A percentile compares a stretch with the other conserved stretches of the same genome.
Conservation (phyloP, 2,329 filamentous ascomycete genomes). For the Thielaviopsis euricoi region DNA sequence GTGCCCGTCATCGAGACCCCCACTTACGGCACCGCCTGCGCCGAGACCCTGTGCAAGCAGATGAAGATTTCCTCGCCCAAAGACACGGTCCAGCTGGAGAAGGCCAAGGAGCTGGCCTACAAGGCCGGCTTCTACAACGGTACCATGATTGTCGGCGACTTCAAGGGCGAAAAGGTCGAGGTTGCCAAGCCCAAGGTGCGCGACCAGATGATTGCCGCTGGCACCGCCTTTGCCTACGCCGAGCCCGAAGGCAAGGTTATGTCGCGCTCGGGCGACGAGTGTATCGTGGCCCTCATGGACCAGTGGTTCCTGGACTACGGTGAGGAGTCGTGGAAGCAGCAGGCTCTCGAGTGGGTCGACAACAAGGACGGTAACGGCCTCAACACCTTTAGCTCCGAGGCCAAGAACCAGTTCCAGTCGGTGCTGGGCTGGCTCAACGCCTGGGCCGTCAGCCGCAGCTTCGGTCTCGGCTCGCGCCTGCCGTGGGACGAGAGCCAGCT, state of each 20-base stretch:
- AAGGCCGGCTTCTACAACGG: slow-evolving; percentile 97
- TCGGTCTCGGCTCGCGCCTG: slow-evolving; percentile 81
- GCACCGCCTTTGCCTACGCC: slow-evolving; percentile 76
- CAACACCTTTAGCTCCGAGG: slow-evolving; percentile 65
- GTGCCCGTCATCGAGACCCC: slow-evolving; percentile 81
- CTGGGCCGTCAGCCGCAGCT: slow-evolving; percentile 88
- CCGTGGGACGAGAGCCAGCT: slow-evolving; percentile 87
- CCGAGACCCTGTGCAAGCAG: slow-evolving; percentile 70
- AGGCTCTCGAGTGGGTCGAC: slow-evolving; percentile 55
- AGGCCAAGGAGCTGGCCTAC: slow-evolving; percentile 93
- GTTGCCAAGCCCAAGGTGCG: slow-evolving; percentile 74
- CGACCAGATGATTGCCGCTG: slow-evolving; percentile 56
- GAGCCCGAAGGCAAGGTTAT: slow-evolving; percentile 86
- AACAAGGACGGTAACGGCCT: slow-evolving; percentile 49
- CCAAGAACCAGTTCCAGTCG: slow-evolving; percentile 65
- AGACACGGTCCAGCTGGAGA: slow-evolving; percentile 70
- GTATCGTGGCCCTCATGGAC: slow-evolving; percentile 81
- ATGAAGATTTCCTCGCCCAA: slow-evolving; percentile 96
- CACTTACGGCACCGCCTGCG: slow-evolving; percentile 69
- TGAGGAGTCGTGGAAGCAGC: slow-evolving; percentile 69
- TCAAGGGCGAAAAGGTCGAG: slow-evolving; percentile 73
- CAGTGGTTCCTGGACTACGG: slow-evolving; percentile 99
- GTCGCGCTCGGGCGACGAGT: slow-evolving; percentile 79
- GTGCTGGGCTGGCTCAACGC: slow-evolving; percentile 86
- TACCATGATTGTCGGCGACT: slow-evolving; percentile 73